phyloP scores from a whole-genome alignment of 106 monocot genomes.

The Dendrobium catenatum region DNA sequence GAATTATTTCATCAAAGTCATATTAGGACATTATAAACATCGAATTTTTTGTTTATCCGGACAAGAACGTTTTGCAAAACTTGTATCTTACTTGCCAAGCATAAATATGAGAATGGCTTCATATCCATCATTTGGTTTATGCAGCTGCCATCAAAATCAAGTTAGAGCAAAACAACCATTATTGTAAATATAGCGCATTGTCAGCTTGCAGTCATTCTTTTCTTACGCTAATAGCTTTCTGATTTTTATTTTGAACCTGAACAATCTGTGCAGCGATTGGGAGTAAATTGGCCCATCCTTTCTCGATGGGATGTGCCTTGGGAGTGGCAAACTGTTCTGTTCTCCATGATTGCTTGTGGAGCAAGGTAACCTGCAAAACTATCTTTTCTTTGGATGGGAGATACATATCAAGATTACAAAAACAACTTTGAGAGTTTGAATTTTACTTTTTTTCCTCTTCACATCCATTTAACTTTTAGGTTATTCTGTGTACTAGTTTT shows the following conservation, averaged over 20 bases:
- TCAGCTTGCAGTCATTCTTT: not conserved
- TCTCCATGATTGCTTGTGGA: slow-evolving; percentile 69
- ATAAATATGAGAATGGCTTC: not conserved
- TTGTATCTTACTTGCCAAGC: not conserved
- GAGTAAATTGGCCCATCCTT: slow-evolving; percentile 54
- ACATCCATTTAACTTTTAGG: not conserved
- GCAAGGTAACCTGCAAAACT: slow-evolving; percentile 39
- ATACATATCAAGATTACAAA: not conserved
- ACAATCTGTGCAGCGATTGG: slow-evolving; percentile 21
- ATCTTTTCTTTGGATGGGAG: not conserved
- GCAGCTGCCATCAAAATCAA: not conserved
- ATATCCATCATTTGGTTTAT: not conserved
- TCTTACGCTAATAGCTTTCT: not conserved
- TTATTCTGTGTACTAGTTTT: slow-evolving; percentile 1
- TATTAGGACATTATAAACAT: too few relatives aligned
- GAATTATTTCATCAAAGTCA: too few relatives aligned
- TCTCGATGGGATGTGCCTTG: slow-evolving; percentile 83
- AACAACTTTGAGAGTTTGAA: not conserved
- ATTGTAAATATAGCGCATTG: not conserved
- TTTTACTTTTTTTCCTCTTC: not conserved
- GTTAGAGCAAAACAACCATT: not conserved
- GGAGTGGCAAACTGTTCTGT: slow-evolving; percentile 76
- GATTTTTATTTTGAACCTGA: not conserved
- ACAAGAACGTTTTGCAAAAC: too few relatives aligned
- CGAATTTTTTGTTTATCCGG: too few relatives aligned